These are phyloP conservation scores for Asterophora lycoperdoides DNA, from an alignment of 768 basidiomycete species.

Conservation along the genomic window DNA sequence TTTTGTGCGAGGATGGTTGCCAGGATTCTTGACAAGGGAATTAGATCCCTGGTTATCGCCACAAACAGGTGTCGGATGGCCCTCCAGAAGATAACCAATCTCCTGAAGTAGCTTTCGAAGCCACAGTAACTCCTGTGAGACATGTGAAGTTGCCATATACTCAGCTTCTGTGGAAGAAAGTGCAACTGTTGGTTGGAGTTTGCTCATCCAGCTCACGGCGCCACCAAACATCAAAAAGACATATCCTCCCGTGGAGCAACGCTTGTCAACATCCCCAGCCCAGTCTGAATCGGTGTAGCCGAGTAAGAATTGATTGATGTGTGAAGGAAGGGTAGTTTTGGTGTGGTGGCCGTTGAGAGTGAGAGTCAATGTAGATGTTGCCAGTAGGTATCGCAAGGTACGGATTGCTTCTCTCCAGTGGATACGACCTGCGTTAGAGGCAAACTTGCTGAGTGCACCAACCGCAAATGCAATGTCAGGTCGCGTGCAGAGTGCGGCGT, in stretches of 20 bases:
- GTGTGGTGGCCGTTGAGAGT: background rate
- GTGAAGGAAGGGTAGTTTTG: background rate
- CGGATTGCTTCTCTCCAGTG: too few species aligned
- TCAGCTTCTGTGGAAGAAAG: background rate
- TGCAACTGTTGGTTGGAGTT: background rate
- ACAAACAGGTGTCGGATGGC: conserved; percentile 1
- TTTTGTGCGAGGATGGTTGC: background rate
- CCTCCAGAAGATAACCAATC: background rate
- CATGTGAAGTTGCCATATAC: conserved; percentile 1
- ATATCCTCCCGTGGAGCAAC: background rate
- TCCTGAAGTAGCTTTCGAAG: conserved; percentile 1
- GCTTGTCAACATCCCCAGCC: background rate
- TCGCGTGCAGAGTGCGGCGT: too few species aligned
- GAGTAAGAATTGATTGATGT: background rate
- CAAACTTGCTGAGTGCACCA: too few species aligned
- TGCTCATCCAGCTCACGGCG: background rate
- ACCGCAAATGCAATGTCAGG: too few species aligned
- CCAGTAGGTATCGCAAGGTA: too few species aligned
- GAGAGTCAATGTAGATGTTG: background rate
- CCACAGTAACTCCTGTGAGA: conserved; percentile 7
- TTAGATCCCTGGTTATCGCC: conserved; percentile 10
- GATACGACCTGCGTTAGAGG: too few species aligned
- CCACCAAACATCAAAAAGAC: background rate
- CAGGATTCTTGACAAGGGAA: background rate
- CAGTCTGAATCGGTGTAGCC: conserved; percentile 4